Evolutionary conservation across 495 filamentous ascomycete species (phyloP), one percentile per base, ranked within the genome.

Genomic region (Rusavskia elegans): DNA sequence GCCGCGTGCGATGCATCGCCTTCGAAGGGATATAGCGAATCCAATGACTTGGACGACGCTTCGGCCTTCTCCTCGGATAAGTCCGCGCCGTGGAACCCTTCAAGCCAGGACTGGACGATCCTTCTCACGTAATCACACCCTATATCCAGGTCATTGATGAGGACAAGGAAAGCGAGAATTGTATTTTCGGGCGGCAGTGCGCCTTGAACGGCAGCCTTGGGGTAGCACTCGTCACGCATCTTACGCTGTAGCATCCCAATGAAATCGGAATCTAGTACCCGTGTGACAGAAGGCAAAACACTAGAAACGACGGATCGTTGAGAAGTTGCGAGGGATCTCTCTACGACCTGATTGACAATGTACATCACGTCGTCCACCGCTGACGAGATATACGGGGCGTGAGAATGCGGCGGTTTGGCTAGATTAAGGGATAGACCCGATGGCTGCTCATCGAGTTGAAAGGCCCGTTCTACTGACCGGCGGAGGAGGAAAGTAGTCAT

Each of bases 321-420:
- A 0, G 85, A 87, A 5, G 92, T 97, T 1, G 85, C 79, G 40
- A 97, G 73, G 5, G 88, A 83, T 54, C 88, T 83, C 46, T 87
- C 82, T 38, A 97, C 72, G 39, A 95, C 82, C 48, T 89, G 84
- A 62, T 93, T 90, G 61, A 95, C 87, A 56, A 96, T 95, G 68
- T 96, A 98, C 93, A 97, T 97, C 51, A 97, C 89, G 66, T 94
- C 92, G 70, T 97, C 92, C 9, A 98, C 89, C 1, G 92, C 87
- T 0, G 89, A 93, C 49, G 89, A 90, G 60, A 98, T 95, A 58
- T 84, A 93, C 10, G 92, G 92, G 10, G 87, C 78, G 59, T 89
- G 87, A 1, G 80, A 70, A 42, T 67, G 68, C 39, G 94, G 73
- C 8, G 81, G 65, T 51, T 73, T 83, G 50, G 73, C 80, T 16